Conservation (phyloP, 768 basidiomycete genomes). For the Calocybe gangraenosa region DNA sequence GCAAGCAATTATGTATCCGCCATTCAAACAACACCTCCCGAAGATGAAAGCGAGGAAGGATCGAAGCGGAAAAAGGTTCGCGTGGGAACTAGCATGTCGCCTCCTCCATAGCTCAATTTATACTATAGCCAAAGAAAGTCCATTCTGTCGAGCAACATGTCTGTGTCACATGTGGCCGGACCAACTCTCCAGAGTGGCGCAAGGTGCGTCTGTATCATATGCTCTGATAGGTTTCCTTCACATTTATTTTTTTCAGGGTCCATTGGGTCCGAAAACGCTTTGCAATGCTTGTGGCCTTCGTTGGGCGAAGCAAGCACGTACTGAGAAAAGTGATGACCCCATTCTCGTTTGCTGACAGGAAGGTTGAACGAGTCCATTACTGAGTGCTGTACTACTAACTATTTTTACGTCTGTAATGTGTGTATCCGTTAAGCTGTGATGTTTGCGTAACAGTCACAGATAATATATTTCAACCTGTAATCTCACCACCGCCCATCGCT, state of each 20-base stretch:
- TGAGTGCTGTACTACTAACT: neutral
- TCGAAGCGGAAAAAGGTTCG: constrained; percentile 63
- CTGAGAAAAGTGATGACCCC: constrained; percentile 33
- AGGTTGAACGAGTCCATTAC: neutral
- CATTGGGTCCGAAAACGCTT: constrained; percentile 92
- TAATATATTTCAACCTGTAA: neutral
- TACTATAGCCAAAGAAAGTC: constrained; percentile 40
- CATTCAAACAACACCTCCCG: constrained; percentile 17
- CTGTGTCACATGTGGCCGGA: constrained; percentile 89
- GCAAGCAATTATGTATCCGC: neutral
- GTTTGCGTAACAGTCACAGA: too few relatives aligned
- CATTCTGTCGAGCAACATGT: constrained; percentile 67
- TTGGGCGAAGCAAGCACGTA: constrained; percentile 72
- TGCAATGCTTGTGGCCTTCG: constrained; percentile 95
- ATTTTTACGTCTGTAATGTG: neutral
- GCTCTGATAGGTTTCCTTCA: neutral
- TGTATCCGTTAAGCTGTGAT: too few relatives aligned
- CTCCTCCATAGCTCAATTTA: neutral
- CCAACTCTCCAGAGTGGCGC: constrained; percentile 97
- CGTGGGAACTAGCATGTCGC: constrained; percentile 1
- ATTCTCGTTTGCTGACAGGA: neutral
- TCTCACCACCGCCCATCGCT: constrained; percentile 1
- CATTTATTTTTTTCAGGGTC: constrained; percentile 52
- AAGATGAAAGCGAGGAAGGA: constrained; percentile 47
- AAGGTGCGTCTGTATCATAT: constrained; percentile 43